Evolutionary conservation across 257 asterid genomes (phyloP), one percentile per base, ranked within the genome.

Genomic region (Fraxinus pennsylvanica): DNA sequence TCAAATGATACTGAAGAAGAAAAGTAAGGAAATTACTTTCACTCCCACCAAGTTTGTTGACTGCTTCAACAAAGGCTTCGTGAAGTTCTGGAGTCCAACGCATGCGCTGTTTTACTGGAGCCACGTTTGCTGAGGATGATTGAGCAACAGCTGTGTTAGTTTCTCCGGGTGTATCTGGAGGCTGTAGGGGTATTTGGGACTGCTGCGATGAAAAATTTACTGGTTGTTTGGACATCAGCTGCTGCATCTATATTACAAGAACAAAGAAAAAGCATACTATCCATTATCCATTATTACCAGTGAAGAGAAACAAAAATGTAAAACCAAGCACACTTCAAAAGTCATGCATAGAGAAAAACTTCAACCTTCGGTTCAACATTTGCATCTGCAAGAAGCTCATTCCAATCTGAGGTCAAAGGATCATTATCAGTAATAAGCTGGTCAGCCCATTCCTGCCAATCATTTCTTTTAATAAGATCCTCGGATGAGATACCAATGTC

Each of bases 61-160:
- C 97, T 36, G 98, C 93, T 66, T 91, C 98, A 72, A 93, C 97
- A 73, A 93, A 93, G 84, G 96, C 90, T 81, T 93, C 96, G 72
- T 93, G 98, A 81, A 91, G 96, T 83, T 93, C 98, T 5, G 92
- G 97, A 45, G 98, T 93, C 98, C 98, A 93, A 63, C 97, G 97
- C 92, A 93, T 90, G 36, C 98, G 91, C 69, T 89, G 93, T 87
- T 90, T 93, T 78, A 90, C 68, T 50, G 92, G 83, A 76, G 92
- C 90, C 25, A 80, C 77, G 81, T 81, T 85, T 67, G 66, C 76
- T 8, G 92, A 63, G 82, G 96, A 77, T 67, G 89, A 79, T 54
- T 78, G 82, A 63, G 86, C 68, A 81, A 74, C 80, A 79, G 67
- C 71, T 7, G 45, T 25, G 14, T 75, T 71, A 47, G 79, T 80